A percentile compares a stretch with the other conserved stretches of the same genome.
Conservation (phyloP, 2,329 filamentous ascomycete genomes). For the Phaeophleospora eucalypticola region DNA sequence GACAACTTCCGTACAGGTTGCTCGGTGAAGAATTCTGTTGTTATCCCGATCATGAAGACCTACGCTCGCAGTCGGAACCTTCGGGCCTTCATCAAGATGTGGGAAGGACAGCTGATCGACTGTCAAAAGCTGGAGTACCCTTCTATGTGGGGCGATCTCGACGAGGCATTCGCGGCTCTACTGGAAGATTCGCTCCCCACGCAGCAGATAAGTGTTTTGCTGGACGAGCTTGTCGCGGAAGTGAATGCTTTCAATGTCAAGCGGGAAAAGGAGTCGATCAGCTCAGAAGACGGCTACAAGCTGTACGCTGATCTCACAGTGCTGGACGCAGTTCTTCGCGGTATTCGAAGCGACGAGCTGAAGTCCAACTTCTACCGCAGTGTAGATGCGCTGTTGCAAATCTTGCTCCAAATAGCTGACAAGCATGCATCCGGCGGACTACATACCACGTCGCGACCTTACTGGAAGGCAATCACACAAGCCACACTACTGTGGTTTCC, state of each 20-base stretch:
- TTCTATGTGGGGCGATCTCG: conserved; percentile 24
- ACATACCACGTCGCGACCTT: background rate
- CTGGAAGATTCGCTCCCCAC: conserved; percentile 20
- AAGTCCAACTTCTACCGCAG: conserved; percentile 9
- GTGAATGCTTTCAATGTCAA: background rate
- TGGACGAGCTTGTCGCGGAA: background rate
- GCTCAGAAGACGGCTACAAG: background rate
- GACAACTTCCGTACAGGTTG: too few species aligned
- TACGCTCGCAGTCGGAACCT: conserved; percentile 28
- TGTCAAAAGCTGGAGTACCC: background rate
- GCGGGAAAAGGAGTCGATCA: background rate
- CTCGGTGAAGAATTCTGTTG: conserved; percentile 13
- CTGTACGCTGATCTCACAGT: conserved; percentile 1
- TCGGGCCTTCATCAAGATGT: conserved; percentile 27
- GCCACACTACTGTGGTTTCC: conserved; percentile 22
- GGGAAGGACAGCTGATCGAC: conserved; percentile 25
- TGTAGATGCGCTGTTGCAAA: conserved; percentile 7
- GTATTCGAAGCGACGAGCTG: conserved; percentile 11
- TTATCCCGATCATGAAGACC: conserved; percentile 30
- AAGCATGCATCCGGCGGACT: background rate
- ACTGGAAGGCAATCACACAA: background rate
- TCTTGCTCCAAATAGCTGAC: conserved; percentile 6
- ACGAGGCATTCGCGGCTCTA: conserved; percentile 16
- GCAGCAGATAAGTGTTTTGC: conserved; percentile 10
- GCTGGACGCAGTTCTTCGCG: conserved; percentile 10